Base-by-base conservation (phyloP, 2,329 filamentous ascomycete species). In the Cladosporium sphaerospermum region DNA sequence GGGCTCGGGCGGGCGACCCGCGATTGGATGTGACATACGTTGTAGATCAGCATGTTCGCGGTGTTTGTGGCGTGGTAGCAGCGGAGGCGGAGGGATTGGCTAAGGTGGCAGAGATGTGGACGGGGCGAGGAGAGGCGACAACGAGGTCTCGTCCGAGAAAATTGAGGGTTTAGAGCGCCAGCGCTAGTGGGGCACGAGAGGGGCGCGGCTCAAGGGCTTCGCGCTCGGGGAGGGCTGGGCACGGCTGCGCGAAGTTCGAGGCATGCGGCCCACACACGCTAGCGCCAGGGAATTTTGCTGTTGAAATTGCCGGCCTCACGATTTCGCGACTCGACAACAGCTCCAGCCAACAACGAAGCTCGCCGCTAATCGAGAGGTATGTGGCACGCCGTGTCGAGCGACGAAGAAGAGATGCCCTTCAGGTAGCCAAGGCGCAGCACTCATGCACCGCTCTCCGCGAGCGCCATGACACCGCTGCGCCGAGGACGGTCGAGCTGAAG, bases 401-500 rank as follows among this genome's bases (percentile, higher is more conserved):
- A 58, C 61, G 54, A 39, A 14, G 36, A 13, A 62, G 57, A 64
- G 67, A 73, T 74, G 73, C 73, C 72, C 73, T 76, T 77, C 74
- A 75, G 74, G 70, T 69, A 74, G 75, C 75, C 74, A 62, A 51
- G 67, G 70, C 64, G 64, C 68, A 68, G 73, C 72, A 73, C 72
- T 76, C 73, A 69, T 63, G 44, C 52, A 11, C 9, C 14, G 56
- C 56, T 54, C 52, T 48, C 50, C 19, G 58, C 57, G 59, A 59
- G 39, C 31, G 18, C 61, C 55, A 65, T 69, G 74, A 76, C 68
- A 77, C 74, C 71, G 73, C 71, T 69, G 66, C 57, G 68, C 69
- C 72, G 70, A 62, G 65, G 64, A 68, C 67, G 71, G 68, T 80
- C 73, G 79, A 82, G 82, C 80, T 82, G 79, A 83, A 84, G 81